Base-by-base conservation (phyloP, 2,329 filamentous ascomycete genomes). In the Pseudocercospora ulei region DNA sequence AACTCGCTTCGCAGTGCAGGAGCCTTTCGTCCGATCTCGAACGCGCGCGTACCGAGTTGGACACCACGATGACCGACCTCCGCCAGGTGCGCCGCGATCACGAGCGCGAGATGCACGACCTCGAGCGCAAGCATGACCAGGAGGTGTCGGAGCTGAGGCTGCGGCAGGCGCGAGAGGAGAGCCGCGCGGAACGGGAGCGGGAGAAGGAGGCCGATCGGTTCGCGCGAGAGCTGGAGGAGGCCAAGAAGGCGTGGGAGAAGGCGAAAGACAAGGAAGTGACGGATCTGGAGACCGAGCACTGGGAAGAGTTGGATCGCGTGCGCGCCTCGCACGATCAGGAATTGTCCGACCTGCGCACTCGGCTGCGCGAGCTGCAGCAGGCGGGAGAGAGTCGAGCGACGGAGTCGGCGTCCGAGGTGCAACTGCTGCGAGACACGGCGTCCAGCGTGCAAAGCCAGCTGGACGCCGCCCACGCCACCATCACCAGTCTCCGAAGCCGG, bases 21-120 rank as follows among this genome's bases (percentile, higher is more conserved):
- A 63, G 62, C 5, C 58, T 88, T 4, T 74, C 80, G 31, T 68
- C 69, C n/a, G 81, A 93, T 43, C 62, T 92, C 42, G 76, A 59
- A 28, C 54, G 56, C 39, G 52, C 52, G 30, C 53, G 55, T 28
- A 54, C 41, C 41, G 56, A 59, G 24, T 39, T 59, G 9, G 55
- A 59, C 26, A 56, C 54, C 3, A 58, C 51, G 3, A 52, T 52
- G 22, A 56, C 48, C 35, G 56, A 59, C 34, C 36, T 59, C 7
- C 50, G 48, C 44, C 55, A 57, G 43, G 48, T 51, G 24, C 41
- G 50, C 35, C 52, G 56, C 41, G 56, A 59, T 26, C 53, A 59
- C 23, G 56, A 59, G 25, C 47, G 56, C 17, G 56, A 58, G 22
- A 39, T 55, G 11, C 48, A 50, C 25, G 55, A 59, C 14, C 16